Conservation (phyloP, 768 basidiomycete species). For the Lactarius vividus region DNA sequence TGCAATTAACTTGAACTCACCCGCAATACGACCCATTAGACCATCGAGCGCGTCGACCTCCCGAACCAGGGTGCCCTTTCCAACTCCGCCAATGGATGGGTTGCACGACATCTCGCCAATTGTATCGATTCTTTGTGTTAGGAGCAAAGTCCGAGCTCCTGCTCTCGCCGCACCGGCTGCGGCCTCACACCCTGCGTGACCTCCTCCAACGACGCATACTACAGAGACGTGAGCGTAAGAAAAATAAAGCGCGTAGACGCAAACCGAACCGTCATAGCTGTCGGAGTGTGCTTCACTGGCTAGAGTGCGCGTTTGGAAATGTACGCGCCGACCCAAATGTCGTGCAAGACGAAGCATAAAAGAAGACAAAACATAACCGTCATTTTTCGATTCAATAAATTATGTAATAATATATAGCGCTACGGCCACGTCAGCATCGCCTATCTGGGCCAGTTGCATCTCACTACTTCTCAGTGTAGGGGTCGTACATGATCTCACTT, state of each 20-base stretch:
- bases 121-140: constrained; percentile 80
- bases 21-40: constrained; percentile 77
- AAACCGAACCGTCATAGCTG: constrained; percentile 17
- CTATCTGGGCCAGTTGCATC: no score
- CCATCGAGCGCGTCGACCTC: constrained; percentile 92
- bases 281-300: background rate
- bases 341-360: constrained; percentile 18
- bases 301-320: constrained; percentile 7
- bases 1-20: constrained; percentile 39
- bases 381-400: background rate
- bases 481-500: no score
- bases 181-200: constrained; percentile 92
- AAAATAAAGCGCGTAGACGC: background rate
- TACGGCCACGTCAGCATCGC: background rate
- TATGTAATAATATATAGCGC: background rate
- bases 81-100: constrained; percentile 88
- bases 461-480: no score
- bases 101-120: constrained; percentile 89
- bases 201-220: constrained; percentile 89
- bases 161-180: constrained; percentile 82
- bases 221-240: constrained; percentile 4
- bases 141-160: constrained; percentile 74
- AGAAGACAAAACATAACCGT: background rate
- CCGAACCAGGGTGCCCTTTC: constrained; percentile 87
- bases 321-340: constrained; percentile 4